Base-by-base conservation (phyloP, 2,329 filamentous ascomycete species). In the Diaporthe sp. region DNA sequence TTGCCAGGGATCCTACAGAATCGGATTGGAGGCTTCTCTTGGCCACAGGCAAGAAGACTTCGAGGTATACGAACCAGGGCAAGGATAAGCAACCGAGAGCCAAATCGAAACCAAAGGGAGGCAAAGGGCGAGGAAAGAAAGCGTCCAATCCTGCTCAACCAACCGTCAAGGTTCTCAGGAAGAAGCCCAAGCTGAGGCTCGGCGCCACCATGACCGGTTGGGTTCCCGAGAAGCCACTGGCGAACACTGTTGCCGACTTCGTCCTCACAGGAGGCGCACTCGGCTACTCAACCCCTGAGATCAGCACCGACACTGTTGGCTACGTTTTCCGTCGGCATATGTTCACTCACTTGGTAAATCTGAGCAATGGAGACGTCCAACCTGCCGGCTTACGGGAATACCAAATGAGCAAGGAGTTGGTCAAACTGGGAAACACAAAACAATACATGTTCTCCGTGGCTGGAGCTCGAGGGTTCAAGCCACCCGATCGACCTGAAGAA, bases 21-120 rank as follows among this genome's bases (percentile, higher is more conserved):
- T 87, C 88, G 31, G 90, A 92, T 77, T 92, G 90, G 90, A 84
- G 86, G 9, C 83, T 87, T 25, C 91, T 89, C 75, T 83, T 90
- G 31, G 86, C 88, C 3, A 90, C 88, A 0, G 90, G 86, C 2
- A 87, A 85, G 65, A 85, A 81, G 73, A 80, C 81, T 2, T 82
- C 81, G 1, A 77, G 78, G 60, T 72, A 67, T 79, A 71, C 79
- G 77, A 65, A 80, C 81, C 72, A 82, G 77, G 39, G 44, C 17
- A 70, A 47, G 42, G 39, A 68, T 9, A 65, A 70, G 42, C 57
- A 71, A 2, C 77, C 81, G 44, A 81, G 81, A 44, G 81, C 81
- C 22, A 80, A 42, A 31, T 73, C 34, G 65, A 75, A 70, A 71
- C 37, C 63, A 73, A 76, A 71, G 72, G 60, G 70, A 13, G 63